These are phyloP conservation scores for Tetrahymena thermophila DNA, from an alignment of 73 alveolate species.

Conservation along the genomic window DNA sequence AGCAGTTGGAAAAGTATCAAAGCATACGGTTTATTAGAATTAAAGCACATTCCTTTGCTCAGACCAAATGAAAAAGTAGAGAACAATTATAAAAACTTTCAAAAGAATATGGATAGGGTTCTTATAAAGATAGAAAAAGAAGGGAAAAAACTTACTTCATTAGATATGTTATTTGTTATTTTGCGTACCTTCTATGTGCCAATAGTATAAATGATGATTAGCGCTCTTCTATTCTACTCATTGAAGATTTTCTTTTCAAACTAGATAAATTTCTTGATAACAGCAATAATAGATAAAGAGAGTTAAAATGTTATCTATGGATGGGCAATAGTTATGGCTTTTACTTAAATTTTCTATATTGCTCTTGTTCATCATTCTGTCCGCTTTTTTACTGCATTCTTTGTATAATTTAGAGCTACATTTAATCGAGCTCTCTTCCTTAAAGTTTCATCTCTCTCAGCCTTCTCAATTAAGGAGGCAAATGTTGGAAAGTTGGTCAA, in stretches of 20 bases:
- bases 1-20: neutral
- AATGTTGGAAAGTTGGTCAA: conserved; percentile 26
- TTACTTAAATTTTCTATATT: neutral
- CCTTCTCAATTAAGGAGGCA: conserved; percentile 22
- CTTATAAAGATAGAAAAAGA: neutral
- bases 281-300: neutral
- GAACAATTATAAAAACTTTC: neutral
- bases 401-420: neutral
- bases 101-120: neutral
- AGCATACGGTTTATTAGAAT: neutral
- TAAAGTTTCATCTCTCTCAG: neutral
- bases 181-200: neutral
- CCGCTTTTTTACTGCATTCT: neutral
- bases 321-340: neutral
- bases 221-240: neutral
- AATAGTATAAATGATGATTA: neutral
- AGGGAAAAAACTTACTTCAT: neutral
- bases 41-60: neutral
- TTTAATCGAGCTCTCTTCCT: neutral
- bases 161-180: neutral
- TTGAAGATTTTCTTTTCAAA: neutral
- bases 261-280: neutral
- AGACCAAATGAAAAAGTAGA: neutral
- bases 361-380: neutral
- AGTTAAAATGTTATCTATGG: neutral